Evolutionary conservation across 345 rosid species (phyloP), one percentile per base, ranked within the genome.

Genomic region (Atalantia buxifolia): DNA sequence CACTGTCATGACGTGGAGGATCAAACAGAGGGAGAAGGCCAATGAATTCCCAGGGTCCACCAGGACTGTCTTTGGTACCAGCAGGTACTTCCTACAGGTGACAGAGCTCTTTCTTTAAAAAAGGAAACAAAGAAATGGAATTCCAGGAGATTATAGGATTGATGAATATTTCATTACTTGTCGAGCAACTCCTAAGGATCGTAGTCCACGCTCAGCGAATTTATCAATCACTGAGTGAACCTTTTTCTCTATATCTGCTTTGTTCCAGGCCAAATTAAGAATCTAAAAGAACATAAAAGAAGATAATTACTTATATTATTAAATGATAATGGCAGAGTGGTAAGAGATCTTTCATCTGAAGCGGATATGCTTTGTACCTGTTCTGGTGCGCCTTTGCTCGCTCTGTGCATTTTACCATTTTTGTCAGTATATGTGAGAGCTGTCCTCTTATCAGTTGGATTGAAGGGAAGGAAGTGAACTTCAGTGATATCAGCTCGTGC

Each of bases 381-480:
- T 74, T 93, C 98, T 4, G 97, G 99, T 19, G 99, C 99, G 62
- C 99, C 99, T 93, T 95, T 95, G 93, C 97, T 95, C 67, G 87
- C 93, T 67, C 98, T 85, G 71, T 93, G 93, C 99, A 92, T 89
- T 68, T 87, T 87, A 50, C 94, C 93, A 62, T 80, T 72, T 66
- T 81, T 85, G 69, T 93, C 99, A 27, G 86, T 6, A 89, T 89
- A 95, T 8, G 98, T 90, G 33, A 95, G 86, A 38, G 97, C 94
- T 60, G 99, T 95, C 86, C 97, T 90, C 86, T 94, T 95, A 67
- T 95, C 94, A 45, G 99, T 92, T 68, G 96, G 99, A 87, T 92
- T 95, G 75, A 92, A 93, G 33, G 98, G 99, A 83, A 95, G 98
- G 85, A 95, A 93, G 89, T 95, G 98, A 68, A 95, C 89, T 84